phyloP scores from a whole-genome alignment of 306 rosid species.

The Rubus idaeus region DNA sequence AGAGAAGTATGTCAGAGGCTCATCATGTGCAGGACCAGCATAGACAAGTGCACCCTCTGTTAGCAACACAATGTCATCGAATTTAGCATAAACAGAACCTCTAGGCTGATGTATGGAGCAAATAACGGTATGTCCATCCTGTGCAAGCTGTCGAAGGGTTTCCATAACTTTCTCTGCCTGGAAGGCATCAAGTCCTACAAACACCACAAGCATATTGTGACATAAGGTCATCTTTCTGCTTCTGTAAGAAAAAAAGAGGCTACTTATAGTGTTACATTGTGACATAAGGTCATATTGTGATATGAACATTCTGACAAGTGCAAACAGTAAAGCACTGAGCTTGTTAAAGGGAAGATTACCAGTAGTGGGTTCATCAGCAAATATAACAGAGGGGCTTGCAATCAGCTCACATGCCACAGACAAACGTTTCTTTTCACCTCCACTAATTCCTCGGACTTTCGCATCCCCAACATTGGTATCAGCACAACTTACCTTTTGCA shows the following conservation, averaged over 20 bases:
- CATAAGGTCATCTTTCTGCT: neutral
- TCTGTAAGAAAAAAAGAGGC: neutral
- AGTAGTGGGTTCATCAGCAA: constrained; percentile 96
- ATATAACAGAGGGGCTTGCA: constrained; percentile 88
- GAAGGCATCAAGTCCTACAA: constrained; percentile 92
- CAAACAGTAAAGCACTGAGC: neutral
- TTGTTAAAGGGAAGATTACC: constrained; percentile 43
- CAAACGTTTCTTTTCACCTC: constrained; percentile 93
- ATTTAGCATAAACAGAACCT: constrained; percentile 82
- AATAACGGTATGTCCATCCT: constrained; percentile 91
- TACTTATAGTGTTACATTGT: neutral
- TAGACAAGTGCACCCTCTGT: constrained; percentile 87
- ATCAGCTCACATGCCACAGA: constrained; percentile 90
- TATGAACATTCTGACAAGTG: neutral
- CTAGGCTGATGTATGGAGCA: constrained; percentile 96
- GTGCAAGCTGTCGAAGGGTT: constrained; percentile 81
- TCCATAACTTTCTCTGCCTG: constrained; percentile 97
- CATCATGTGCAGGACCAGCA: constrained; percentile 80
- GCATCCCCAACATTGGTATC: constrained; percentile 84
- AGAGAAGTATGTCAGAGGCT: constrained; percentile 74
- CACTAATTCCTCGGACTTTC: constrained; percentile 86
- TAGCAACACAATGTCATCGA: constrained; percentile 84
- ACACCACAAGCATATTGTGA: constrained; percentile 26
- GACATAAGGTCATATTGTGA: too few relatives aligned
- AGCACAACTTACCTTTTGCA: constrained; percentile 82